phyloP scores from a whole-genome alignment of 2,329 filamentous ascomycete species.

The Pseudogymnoascus sp. region DNA sequence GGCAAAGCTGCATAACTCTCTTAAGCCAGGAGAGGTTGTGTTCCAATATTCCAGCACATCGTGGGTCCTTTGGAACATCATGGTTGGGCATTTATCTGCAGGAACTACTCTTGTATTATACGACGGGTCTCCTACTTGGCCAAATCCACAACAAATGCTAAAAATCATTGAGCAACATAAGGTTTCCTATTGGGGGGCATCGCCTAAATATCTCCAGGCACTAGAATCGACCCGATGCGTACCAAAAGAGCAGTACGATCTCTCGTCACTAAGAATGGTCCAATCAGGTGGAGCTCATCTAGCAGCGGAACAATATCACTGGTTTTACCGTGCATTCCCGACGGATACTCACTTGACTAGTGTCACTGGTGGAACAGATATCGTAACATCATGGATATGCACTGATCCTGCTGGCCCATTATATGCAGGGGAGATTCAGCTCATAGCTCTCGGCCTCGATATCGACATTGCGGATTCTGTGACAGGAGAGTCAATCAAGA shows the following conservation, averaged over 20 bases:
- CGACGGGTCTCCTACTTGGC: slow-evolving; percentile 37
- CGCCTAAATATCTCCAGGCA: slow-evolving; percentile 38
- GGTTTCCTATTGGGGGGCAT: slow-evolving; percentile 38
- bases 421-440: slow-evolving; percentile 39
- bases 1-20: slow-evolving; percentile 36
- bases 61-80: slow-evolving; percentile 41
- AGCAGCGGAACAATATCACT: slow-evolving; percentile 36
- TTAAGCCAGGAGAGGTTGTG: slow-evolving; percentile 33
- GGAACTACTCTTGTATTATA: slow-evolving; percentile 38
- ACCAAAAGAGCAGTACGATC: slow-evolving; percentile 33
- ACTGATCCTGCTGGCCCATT: slow-evolving; percentile 36
- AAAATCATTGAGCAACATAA: slow-evolving; percentile 31
- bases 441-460: slow-evolving; percentile 38
- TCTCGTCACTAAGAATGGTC: slow-evolving; percentile 34
- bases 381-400: slow-evolving; percentile 37
- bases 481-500: slow-evolving; percentile 30
- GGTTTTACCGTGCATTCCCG: slow-evolving; percentile 38
- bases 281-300: slow-evolving; percentile 40
- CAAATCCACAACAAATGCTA: slow-evolving; percentile 31
- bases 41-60: slow-evolving; percentile 41
- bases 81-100: slow-evolving; percentile 36
- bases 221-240: slow-evolving; percentile 29
- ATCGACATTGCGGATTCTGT: slow-evolving; percentile 37
- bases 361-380: slow-evolving; percentile 41
- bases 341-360: slow-evolving; percentile 32